These are phyloP conservation scores for Fragosphaeria purpurea DNA, from an alignment of 2,329 filamentous ascomycete genomes.

Conservation along the genomic window DNA sequence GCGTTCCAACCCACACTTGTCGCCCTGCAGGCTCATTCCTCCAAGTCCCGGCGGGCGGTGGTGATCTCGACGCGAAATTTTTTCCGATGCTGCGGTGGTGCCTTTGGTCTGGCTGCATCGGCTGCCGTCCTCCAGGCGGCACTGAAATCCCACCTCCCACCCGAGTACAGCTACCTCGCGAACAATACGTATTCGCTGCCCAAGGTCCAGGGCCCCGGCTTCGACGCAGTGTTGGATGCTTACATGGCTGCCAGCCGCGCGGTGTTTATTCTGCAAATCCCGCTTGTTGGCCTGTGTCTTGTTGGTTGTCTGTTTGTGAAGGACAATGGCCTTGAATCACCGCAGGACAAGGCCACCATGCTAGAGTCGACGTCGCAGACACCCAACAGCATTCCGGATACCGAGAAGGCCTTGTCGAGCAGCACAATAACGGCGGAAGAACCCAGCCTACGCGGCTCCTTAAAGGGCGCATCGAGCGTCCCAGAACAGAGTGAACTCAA, in stretches of 20 bases:
- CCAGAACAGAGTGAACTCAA: too few relatives aligned
- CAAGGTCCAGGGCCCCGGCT: conserved; percentile 6
- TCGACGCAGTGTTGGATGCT: conserved; percentile 15
- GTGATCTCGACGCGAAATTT: conserved; percentile 27
- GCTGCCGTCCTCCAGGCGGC: conserved; percentile 21
- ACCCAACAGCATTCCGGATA: too few relatives aligned
- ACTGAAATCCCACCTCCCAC: conserved; percentile 6
- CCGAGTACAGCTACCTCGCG: conserved; percentile 13
- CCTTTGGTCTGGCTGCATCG: conserved; percentile 21
- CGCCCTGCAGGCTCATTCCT: conserved; percentile 25
- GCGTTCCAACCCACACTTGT: conserved; percentile 28
- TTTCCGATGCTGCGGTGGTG: conserved; percentile 25
- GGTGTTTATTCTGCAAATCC: conserved; percentile 47
- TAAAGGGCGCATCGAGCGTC: too few relatives aligned
- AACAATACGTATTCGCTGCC: conserved; percentile 20
- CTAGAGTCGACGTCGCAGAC: neutral
- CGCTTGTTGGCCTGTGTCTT: conserved; percentile 42
- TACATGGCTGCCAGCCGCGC: conserved; percentile 36
- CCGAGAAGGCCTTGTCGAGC: too few relatives aligned
- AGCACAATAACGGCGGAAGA: too few relatives aligned
- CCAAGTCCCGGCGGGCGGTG: conserved; percentile 25
- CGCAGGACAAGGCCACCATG: neutral
- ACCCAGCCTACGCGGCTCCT: too few relatives aligned
- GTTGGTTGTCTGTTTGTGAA: conserved; percentile 40
- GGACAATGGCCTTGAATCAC: conserved; percentile 33